Conservation (phyloP, 768 basidiomycete genomes). For the Sarcodon aspratus region DNA sequence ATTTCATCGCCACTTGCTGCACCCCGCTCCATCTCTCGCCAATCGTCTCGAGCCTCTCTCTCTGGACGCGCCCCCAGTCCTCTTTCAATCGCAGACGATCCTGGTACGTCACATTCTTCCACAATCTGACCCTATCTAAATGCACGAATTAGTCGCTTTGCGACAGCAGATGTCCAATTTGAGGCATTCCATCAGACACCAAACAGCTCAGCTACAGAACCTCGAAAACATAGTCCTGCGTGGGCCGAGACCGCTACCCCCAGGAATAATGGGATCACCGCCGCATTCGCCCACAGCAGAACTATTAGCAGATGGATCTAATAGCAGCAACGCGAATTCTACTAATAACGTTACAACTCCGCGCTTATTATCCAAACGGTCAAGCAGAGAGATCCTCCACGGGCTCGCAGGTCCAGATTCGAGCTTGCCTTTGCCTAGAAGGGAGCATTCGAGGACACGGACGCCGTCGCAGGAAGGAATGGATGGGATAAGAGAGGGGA, state of each 20-base stretch:
- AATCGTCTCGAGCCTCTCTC: conserved; percentile 37
- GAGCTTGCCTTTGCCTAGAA: conserved; percentile 55
- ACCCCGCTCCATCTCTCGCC: conserved; percentile 28
- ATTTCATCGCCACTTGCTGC: conserved; percentile 20
- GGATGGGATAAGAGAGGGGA: conserved; percentile 61
- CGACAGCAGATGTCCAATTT: conserved; percentile 73
- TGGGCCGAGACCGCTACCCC: conserved; percentile 49
- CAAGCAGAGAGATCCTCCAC: conserved; percentile 63
- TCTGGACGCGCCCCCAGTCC: conserved; percentile 42
- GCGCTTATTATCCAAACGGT: conserved; percentile 20
- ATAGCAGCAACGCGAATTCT: conserved; percentile 3
- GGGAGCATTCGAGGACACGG: conserved; percentile 22
- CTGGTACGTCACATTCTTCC: conserved; percentile 31
- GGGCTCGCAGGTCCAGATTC: conserved; percentile 71
- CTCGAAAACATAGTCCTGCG: conserved; percentile 61
- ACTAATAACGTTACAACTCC: conserved; percentile 32
- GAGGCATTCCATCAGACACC: conserved; percentile 75
- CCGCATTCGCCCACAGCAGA: conserved; percentile 22
- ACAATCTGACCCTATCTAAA: conserved; percentile 3
- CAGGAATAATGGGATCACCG: conserved; percentile 26
- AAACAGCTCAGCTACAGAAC: conserved; percentile 65
- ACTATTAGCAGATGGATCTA: no score
- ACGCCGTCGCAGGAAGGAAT: conserved; percentile 25
- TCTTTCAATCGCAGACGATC: conserved; percentile 36
- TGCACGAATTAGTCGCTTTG: conserved; percentile 44